phyloP scores from a whole-genome alignment of 805 yeast species.

The Ogataea allantospora region DNA sequence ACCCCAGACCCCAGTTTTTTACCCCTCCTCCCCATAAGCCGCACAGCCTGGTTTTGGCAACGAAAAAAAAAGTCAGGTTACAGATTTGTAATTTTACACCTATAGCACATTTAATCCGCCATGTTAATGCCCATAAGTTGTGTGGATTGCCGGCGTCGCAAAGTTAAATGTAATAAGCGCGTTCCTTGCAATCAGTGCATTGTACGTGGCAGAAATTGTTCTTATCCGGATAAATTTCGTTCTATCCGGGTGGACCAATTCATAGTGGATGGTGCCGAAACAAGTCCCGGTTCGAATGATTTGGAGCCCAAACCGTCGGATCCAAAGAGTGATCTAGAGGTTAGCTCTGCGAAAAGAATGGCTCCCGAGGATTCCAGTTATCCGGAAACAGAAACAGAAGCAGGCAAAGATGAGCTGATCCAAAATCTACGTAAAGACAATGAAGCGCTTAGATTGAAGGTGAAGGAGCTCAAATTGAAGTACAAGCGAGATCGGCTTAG shows the following conservation, averaged over 20 bases:
- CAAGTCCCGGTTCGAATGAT: background rate
- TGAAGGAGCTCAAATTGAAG: slow-evolving; percentile 27
- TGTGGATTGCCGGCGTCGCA: slow-evolving; percentile 35
- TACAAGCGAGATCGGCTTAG: slow-evolving; percentile 20
- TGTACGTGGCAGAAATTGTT: slow-evolving; percentile 39
- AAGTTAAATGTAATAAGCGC: slow-evolving; percentile 35
- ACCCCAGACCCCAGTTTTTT: slow-evolving; percentile 7
- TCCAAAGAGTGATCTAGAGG: background rate
- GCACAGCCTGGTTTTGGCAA: slow-evolving; percentile 7
- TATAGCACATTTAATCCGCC: background rate
- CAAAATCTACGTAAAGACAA: slow-evolving; percentile 27
- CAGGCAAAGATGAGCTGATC: slow-evolving; percentile 14
- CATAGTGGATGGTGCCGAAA: slow-evolving; percentile 9
- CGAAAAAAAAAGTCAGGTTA: slow-evolving; percentile 1
- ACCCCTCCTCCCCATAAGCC: slow-evolving; percentile 8
- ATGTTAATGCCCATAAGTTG: slow-evolving; percentile 35
- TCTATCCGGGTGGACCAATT: slow-evolving; percentile 37
- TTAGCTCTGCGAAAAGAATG: background rate
- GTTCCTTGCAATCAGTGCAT: slow-evolving; percentile 48
- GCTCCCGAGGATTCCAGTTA: slow-evolving; percentile 2
- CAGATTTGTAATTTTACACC: background rate
- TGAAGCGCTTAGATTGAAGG: slow-evolving; percentile 28
- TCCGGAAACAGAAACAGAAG: background rate
- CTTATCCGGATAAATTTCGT: slow-evolving; percentile 46
- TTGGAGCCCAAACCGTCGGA: background rate